These are phyloP conservation scores for Fusarium humuli DNA, from an alignment of 2,329 filamentous ascomycete species.

Conservation along the genomic window DNA sequence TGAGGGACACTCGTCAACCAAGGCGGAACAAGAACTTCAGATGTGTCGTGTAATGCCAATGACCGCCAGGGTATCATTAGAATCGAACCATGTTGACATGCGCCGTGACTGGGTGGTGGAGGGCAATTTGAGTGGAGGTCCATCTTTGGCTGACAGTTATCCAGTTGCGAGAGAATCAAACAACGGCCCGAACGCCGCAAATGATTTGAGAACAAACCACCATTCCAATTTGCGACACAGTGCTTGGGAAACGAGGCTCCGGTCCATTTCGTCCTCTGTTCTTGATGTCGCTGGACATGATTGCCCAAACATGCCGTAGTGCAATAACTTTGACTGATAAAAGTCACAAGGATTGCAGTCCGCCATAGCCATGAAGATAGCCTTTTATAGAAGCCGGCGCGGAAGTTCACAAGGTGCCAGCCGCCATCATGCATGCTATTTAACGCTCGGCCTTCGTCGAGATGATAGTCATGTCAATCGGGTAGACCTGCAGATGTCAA, in stretches of 20 bases:
- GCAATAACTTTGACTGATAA: neutral
- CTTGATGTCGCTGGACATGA: neutral
- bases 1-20: neutral
- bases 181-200: conserved; percentile 34
- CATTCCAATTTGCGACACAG: conserved; percentile 26
- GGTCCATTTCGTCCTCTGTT: neutral
- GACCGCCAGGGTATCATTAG: conserved; percentile 29
- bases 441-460: conserved; percentile 7
- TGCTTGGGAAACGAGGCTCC: neutral
- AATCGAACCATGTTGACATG: conserved; percentile 35
- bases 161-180: conserved; percentile 11
- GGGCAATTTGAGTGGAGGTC: conserved; percentile 23
- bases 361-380: neutral
- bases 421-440: conserved; percentile 32
- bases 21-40: neutral
- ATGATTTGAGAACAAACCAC: conserved; percentile 1
- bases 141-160: conserved; percentile 25
- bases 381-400: neutral
- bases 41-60: conserved; percentile 3
- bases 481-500: conserved; percentile 5
- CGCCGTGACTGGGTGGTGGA: conserved; percentile 29
- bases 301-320: neutral
- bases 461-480: neutral
- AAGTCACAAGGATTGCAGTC: conserved; percentile 12
- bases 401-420: neutral